Evolutionary conservation across 345 rosid species (phyloP), one percentile per base, ranked within the genome.

Genomic region (Citrus reticulata): DNA sequence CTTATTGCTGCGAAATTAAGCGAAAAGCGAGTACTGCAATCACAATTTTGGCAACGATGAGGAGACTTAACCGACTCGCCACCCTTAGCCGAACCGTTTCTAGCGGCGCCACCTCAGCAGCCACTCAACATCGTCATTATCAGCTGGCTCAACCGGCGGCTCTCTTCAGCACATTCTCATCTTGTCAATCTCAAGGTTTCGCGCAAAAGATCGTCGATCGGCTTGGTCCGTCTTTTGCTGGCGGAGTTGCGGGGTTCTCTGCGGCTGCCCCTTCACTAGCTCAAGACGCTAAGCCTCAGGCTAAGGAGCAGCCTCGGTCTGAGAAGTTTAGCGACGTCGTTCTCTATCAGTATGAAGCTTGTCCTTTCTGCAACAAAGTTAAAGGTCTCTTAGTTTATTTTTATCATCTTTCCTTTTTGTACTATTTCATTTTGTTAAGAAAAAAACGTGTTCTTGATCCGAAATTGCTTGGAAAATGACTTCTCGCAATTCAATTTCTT

Each of bases 311-410:
- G 65, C 80, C 84, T 2, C 80, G 37, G 1, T 17, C 85, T 14
- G 81, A 74, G 78, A 92, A 85, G 77, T 84, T 91, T 46, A 87
- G 84, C 29, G 97, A 96, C 46, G 92, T 94, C 14, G 91, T 94
- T 71, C 90, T 94, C 10, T 96, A 96, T 83, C 99, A 96, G 88
- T 96, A 93, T 77, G 97, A 94, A 78, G 98, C 99, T 71, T 96
- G 97, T 81, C 97, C 98, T 80, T 96, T 96, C 82, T 93, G 98
- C 87, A 96, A 96, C 86, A 96, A 96, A 85, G 91, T 94, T 72
- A 94, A 90, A 93, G 95, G 97, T 95, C 4, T 81, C 49, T 46
- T 20, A 51, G 2, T 30, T 46, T 20, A 51, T 1, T 30, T 66
- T 13, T 34, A 51, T 0, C 39, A 29, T 70, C 30, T 70, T 19